Evolutionary conservation across 441 rosid genomes (phyloP), one percentile per base, ranked within the genome.

Genomic region (Pelargonium myrrhifolium): DNA sequence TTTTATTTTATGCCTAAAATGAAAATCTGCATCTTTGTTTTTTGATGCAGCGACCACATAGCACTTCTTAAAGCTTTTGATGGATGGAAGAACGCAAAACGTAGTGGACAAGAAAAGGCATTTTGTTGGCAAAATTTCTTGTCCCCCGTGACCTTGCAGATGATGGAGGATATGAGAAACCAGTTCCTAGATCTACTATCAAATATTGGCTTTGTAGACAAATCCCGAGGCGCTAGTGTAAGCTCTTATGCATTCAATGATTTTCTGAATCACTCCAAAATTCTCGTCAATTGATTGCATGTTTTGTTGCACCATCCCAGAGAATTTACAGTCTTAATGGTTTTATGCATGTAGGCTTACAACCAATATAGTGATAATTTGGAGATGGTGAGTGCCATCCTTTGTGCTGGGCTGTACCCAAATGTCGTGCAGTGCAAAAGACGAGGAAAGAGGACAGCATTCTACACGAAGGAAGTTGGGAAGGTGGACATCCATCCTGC

Each of bases 331-430:
- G 26, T 5, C 20, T 14, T 12, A 39, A 49, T 68, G 9, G 66
- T 43, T 64, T 7, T 68, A 55, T 39, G 66, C 37, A 39, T 84
- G 75, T 83, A 93, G 97, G 88, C 87, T 31, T 93, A 89, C 84
- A 91, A 93, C 78, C 89, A 72, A 60, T 87, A 84, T 79, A 87
- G 93, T 77, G 71, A 87, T 18, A 90, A 93, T 77, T 72, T 89
- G 75, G 99, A 93, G 90, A 89, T 93, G 96, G 81, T 89, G 20
- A 84, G 79, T 21, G 96, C 97, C 59, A 78, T 89, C 68, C 87
- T 93, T 58, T 93, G 95, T 75, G 99, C 96, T 14, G 99, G 99
- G 61, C 93, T 93, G 69, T 93, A 85, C 81, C 99, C 99, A 68
- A 93, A 91, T 64, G 96, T 91, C 60, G 96, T 93, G 77, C 99